A percentile compares a stretch with the other conserved stretches of the same genome.
phyloP scores from a whole-genome alignment of 2,329 filamentous ascomycete species.

The Anisogramma anomala region DNA sequence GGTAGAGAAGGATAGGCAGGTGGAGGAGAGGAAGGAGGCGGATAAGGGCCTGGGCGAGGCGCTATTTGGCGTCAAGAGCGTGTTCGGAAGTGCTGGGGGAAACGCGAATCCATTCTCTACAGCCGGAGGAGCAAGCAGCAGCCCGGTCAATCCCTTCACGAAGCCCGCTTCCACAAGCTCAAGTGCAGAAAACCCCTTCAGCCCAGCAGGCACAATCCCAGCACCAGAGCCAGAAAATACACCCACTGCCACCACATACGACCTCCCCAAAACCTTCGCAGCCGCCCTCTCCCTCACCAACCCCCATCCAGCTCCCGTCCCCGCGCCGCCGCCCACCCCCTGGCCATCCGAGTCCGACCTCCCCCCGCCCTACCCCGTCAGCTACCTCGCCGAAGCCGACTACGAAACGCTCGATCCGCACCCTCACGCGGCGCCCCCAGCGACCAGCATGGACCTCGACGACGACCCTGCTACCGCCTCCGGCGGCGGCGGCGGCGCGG shows the following conservation, averaged over 20 bases:
- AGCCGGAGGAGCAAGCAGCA: conserved; percentile 23
- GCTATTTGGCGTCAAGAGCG: conserved; percentile 49
- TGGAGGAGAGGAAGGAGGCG: conserved; percentile 17
- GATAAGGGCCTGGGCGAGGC: conserved; percentile 48
- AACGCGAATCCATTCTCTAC: conserved; percentile 53
- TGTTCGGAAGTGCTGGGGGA: conserved; percentile 23
- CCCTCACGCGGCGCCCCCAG: conserved; percentile 36
- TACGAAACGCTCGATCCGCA: conserved; percentile 70
- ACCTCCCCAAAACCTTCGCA: conserved; percentile 53
- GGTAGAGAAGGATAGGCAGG: conserved; percentile 22
- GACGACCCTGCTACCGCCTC: conserved; percentile 26
- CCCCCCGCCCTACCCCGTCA: conserved; percentile 60
- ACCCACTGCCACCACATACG: conserved; percentile 15
- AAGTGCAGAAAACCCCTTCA: conserved; percentile 32
- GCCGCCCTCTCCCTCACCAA: conserved; percentile 66
- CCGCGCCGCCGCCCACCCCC: conserved; percentile 44
- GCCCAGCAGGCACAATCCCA: conserved; percentile 4
- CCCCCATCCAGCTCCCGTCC: conserved; percentile 26
- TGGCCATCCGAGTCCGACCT: conserved; percentile 62
- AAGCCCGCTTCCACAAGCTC: conserved; percentile 26
- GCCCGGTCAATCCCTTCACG: conserved; percentile 52
- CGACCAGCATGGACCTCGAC: conserved; percentile 35
- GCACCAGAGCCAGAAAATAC: conserved; percentile 19
- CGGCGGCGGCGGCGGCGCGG: conserved; percentile 21
- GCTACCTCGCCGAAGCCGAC: conserved; percentile 77